Evolutionary conservation across 2,329 filamentous ascomycete genomes (phyloP).

Genomic region (Pseudogymnoascus sp.): DNA sequence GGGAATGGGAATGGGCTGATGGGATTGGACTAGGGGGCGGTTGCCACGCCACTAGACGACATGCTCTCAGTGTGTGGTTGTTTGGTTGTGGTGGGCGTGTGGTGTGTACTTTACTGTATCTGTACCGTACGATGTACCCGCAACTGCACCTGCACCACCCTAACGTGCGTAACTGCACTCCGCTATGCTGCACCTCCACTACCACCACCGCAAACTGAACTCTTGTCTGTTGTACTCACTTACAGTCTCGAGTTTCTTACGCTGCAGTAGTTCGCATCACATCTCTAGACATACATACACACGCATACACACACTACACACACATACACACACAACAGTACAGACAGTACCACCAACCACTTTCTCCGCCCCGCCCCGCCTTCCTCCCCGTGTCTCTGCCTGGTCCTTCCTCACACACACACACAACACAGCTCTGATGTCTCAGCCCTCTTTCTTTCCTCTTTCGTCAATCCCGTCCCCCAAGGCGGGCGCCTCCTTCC

Average conservation of each 20-base stretch:
- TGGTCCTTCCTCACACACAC: not conserved
- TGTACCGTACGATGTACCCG: not conserved
- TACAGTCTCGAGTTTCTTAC: not conserved
- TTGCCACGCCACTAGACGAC: not conserved
- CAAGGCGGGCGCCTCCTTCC: not conserved
- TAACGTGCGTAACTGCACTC: too few relatives aligned
- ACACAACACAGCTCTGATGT: not conserved
- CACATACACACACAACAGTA: not conserved
- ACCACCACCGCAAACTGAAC: too few relatives aligned
- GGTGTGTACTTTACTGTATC: too few relatives aligned
- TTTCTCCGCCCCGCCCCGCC: not conserved
- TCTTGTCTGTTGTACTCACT: too few relatives aligned
- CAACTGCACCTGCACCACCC: too few relatives aligned
- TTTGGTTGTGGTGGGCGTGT: not conserved
- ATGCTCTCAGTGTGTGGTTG: not conserved
- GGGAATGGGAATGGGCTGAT: not conserved
- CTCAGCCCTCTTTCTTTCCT: conserved; percentile 5
- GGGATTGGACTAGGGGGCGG: not conserved
- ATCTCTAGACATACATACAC: too few relatives aligned
- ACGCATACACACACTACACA: not conserved
- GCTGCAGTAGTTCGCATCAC: too few relatives aligned
- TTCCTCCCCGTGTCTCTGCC: not conserved
- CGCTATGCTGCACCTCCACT: too few relatives aligned
- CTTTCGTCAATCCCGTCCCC: not conserved
- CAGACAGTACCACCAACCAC: not conserved